phyloP scores from a whole-genome alignment of 495 filamentous ascomycete species.

The Staphylotrichum tortipilum region DNA sequence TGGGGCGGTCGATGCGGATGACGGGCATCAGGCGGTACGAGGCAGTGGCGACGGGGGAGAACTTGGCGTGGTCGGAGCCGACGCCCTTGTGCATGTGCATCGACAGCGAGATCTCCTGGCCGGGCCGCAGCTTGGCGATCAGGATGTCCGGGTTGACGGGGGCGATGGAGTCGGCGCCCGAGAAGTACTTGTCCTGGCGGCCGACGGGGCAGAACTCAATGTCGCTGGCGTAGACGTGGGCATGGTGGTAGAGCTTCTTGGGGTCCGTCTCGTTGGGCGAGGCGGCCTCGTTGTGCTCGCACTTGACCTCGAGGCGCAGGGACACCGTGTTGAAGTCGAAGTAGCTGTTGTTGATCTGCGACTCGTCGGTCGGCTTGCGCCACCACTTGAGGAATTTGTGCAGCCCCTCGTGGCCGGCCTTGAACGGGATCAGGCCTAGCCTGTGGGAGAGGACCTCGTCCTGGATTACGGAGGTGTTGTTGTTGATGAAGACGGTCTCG shows the following conservation, averaged over 20 bases:
- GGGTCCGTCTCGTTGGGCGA: constrained; percentile 66
- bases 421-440: constrained; percentile 83
- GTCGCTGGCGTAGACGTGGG: constrained; percentile 78
- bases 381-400: constrained; percentile 68
- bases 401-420: constrained; percentile 64
- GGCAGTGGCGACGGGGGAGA: constrained; percentile 91
- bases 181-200: constrained; percentile 60
- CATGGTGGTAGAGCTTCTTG: constrained; percentile 69
- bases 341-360: constrained; percentile 27
- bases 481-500: constrained; percentile 78
- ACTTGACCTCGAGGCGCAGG: constrained; percentile 62
- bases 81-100: constrained; percentile 91
- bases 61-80: constrained; percentile 94
- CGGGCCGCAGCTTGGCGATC: constrained; percentile 87
- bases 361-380: constrained; percentile 37
- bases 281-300: constrained; percentile 66
- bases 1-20: constrained; percentile 73
- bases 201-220: constrained; percentile 68
- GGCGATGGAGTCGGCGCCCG: constrained; percentile 52
- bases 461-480: constrained; percentile 95
- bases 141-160: constrained; percentile 88
- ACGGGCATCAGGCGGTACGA: constrained; percentile 82
- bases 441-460: constrained; percentile 90
- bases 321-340: constrained; percentile 76
- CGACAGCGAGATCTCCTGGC: constrained; percentile 72